Percentiles rank a stretch among this genome's conserved stretches.
Conservation (phyloP, 192 early-diverging fungal genomes). For the Coemansia sp. region DNA sequence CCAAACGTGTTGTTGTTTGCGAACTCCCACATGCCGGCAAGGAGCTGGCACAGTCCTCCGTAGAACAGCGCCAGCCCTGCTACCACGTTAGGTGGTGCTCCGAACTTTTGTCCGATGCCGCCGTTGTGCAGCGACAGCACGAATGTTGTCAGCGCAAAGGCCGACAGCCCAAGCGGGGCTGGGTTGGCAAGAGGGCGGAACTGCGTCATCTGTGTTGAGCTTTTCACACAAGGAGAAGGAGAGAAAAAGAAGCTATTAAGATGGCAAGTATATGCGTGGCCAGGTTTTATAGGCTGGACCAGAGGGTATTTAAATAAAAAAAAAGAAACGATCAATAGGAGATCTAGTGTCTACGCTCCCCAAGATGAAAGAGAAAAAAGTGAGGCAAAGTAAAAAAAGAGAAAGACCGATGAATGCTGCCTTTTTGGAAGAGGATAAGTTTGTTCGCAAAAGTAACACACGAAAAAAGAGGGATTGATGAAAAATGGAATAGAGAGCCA, state of each 20-base stretch:
- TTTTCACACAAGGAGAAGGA: background rate
- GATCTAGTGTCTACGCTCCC: too few species aligned
- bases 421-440: too few species aligned
- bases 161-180: conserved; percentile 55
- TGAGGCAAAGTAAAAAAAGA: too few species aligned
- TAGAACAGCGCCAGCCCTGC: conserved; percentile 71
- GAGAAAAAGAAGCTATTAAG: background rate
- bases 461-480: background rate
- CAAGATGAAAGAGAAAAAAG: too few species aligned
- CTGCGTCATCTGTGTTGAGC: conserved; percentile 25
- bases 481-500: background rate
- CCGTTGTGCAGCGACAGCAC: conserved; percentile 72
- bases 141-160: conserved; percentile 61
- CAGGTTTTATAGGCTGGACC: too few species aligned
- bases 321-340: too few species aligned
- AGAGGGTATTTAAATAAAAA: too few species aligned
- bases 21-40: conserved; percentile 87
- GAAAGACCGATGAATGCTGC: too few species aligned
- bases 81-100: conserved; percentile 60
- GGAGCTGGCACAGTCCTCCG: conserved; percentile 72
- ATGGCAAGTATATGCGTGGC: too few species aligned
- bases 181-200: conserved; percentile 56
- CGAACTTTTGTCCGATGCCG: conserved; percentile 60
- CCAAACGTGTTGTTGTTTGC: conserved; percentile 77
- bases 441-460: too few species aligned